A percentile compares a stretch with the other conserved stretches of the same genome.
Conservation (phyloP, 2,329 filamentous ascomycete species). For the Trichophyton mentagrophytes region DNA sequence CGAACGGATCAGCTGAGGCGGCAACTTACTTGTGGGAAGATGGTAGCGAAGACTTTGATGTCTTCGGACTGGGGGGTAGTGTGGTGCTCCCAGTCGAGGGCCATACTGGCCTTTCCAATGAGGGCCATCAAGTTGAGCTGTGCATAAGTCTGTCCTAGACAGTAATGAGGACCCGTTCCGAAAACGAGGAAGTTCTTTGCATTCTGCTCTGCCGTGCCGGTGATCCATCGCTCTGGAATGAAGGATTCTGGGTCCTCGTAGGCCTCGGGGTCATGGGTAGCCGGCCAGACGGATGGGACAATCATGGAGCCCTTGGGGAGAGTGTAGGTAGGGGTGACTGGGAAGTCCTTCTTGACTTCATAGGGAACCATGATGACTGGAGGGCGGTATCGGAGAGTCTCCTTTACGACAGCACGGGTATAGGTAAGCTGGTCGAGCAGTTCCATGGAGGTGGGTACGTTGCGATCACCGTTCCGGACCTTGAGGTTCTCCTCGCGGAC, state of each 20-base stretch:
- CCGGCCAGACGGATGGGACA: constrained; percentile 78
- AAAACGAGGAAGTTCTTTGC: constrained; percentile 97
- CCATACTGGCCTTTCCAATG: constrained; percentile 77
- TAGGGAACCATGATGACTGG: constrained; percentile 97
- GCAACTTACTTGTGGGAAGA: constrained; percentile 75
- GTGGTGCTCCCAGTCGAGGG: constrained; percentile 82
- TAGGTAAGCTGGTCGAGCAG: constrained; percentile 79
- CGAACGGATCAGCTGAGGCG: constrained; percentile 9
- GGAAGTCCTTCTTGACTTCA: constrained; percentile 86
- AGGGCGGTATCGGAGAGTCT: constrained; percentile 84
- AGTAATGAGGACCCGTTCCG: constrained; percentile 91
- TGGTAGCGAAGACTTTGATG: constrained; percentile 96
- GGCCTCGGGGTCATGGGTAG: constrained; percentile 82
- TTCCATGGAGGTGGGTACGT: constrained; percentile 63
- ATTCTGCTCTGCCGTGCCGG: constrained; percentile 75
- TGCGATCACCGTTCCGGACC: constrained; percentile 59
- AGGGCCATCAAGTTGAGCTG: constrained; percentile 78
- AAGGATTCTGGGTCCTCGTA: constrained; percentile 83
- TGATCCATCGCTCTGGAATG: constrained; percentile 84
- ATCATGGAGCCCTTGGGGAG: constrained; percentile 92
- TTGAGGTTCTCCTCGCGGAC: constrained; percentile 81
- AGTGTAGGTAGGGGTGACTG: constrained; percentile 77
- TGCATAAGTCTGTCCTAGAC: constrained; percentile 84
- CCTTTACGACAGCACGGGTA: constrained; percentile 81
- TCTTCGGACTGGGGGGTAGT: constrained; percentile 74